Base-by-base conservation (phyloP, 2,329 filamentous ascomycete species). In the Monilinia fructicola region DNA sequence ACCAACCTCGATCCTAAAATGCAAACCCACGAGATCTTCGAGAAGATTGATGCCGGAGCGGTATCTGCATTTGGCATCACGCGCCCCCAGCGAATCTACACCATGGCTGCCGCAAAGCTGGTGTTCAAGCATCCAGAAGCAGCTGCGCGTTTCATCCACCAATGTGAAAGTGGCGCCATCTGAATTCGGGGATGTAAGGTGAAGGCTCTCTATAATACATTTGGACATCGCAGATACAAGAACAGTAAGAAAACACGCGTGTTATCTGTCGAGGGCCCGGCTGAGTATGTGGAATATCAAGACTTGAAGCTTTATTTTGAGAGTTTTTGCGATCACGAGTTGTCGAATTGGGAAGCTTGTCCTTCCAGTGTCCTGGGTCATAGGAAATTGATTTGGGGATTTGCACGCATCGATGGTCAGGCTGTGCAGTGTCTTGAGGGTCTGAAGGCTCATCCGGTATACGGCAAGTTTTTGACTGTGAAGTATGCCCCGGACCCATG, bases 251-350 rank as follows among this genome's bases (percentile, higher is more conserved):
- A 10, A 18, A 60, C 28, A 2, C 44, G 58, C 7, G 31, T 50
- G 21, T 21, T 60, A 2, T 23, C 28, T 3, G 48, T 60, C 2
- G 58, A 50, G 7, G 44, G 58, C 4, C 44, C 44, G 2, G 16
- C 14, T 4, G 21, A 48, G 0, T 18, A 26, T 11, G 4, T 50
- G 4, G 5, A 23, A 2, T 60, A 60, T 6, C 44, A 60, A 18
- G 6, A 48, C 6, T 16, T 60, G 4, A 60, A 60, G n/a, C 7
- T 26, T 0, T 60, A 38, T 10, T 60, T 60, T 7, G 28, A 60
- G 16, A 50, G 28, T 4, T 60, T 60, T 4, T 60, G 58, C 16
- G 58, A 60, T 38, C 31, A 50, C 14, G 44, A 60, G n/a, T 38
- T 50, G 44, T 50, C 44, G 1, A 21, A 18, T 0, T 60, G 44